Percentiles rank a stretch among this genome's conserved stretches.
Evolutionary conservation across 768 basidiomycete species (phyloP).

Genomic region (Termitomyces sp.): DNA sequence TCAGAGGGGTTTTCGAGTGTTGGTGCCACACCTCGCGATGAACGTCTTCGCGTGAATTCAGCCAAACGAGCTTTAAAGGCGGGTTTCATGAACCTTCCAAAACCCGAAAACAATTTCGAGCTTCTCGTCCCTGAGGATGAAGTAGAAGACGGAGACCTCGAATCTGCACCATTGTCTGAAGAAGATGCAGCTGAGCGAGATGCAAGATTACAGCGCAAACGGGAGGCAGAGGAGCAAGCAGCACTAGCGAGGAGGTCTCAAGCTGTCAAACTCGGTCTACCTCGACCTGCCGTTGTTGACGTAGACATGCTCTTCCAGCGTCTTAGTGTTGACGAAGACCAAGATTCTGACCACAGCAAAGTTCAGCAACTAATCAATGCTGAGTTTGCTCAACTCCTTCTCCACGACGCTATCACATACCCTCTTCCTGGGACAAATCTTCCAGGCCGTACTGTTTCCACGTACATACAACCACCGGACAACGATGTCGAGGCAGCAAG

Average conservation of each 20-base stretch:
- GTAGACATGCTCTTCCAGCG: constrained; percentile 55
- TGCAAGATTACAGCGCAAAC: constrained; percentile 54
- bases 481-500: constrained; percentile 68
- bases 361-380: constrained; percentile 65
- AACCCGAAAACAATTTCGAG: constrained; percentile 97
- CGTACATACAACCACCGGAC: constrained; percentile 74
- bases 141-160: constrained; percentile 53
- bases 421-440: constrained; percentile 84
- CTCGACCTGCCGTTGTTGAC: constrained; percentile 83
- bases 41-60: constrained; percentile 53
- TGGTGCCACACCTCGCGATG: constrained; percentile 74
- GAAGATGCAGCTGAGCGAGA: constrained; percentile 96
- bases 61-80: constrained; percentile 74
- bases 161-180: constrained; percentile 33
- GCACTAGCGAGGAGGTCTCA: constrained; percentile 79
- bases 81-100: constrained; percentile 80
- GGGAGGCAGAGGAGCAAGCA: constrained; percentile 74
- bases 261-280: constrained; percentile 76
- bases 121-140: constrained; percentile 88
- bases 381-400: constrained; percentile 75
- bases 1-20: constrained; percentile 51
- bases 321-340: constrained; percentile 45
- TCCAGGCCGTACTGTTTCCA: constrained; percentile 66
- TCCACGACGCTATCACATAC: constrained; percentile 83
- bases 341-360: constrained; percentile 33